These are phyloP conservation scores for Coniophora puteana DNA, from an alignment of 1,284 basidiomycete genomes.

Conservation along the genomic window DNA sequence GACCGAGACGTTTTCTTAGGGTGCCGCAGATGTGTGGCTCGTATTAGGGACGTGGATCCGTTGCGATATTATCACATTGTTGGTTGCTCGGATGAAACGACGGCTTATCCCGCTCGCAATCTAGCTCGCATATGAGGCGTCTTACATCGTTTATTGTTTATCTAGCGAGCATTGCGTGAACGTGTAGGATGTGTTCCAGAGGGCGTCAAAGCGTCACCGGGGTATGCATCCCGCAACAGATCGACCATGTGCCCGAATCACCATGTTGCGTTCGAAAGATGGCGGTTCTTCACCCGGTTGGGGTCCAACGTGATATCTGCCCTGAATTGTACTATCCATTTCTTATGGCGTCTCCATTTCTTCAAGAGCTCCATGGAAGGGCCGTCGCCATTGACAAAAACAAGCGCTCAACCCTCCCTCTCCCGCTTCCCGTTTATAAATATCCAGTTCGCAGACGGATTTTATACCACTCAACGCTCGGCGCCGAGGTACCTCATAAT, in stretches of 20 bases:
- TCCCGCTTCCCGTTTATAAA: slow-evolving; percentile 27
- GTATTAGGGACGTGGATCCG: not conserved
- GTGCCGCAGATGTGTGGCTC: not conserved
- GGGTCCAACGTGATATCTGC: slow-evolving; percentile 14
- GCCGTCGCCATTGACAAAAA: slow-evolving; percentile 23
- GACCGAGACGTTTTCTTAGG: slow-evolving; percentile 2
- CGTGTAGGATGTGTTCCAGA: slow-evolving; percentile 16
- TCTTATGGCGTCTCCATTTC: slow-evolving; percentile 2
- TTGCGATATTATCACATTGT: slow-evolving; percentile 17
- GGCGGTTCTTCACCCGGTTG: slow-evolving; percentile 21
- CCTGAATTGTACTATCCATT: slow-evolving; percentile 2
- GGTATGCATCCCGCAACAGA: slow-evolving; percentile 19
- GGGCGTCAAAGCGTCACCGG: slow-evolving; percentile 9
- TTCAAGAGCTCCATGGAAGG: slow-evolving; percentile 19
- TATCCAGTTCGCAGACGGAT: slow-evolving; percentile 26
- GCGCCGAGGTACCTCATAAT: too few species aligned
- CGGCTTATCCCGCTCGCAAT: too few species aligned
- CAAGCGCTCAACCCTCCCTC: slow-evolving; percentile 23
- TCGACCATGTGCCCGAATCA: slow-evolving; percentile 17
- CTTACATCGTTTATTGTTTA: slow-evolving; percentile 4
- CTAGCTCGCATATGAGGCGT: too few species aligned
- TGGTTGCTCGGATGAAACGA: too few species aligned
- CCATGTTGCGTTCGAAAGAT: slow-evolving; percentile 15
- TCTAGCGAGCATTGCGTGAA: slow-evolving; percentile 16
- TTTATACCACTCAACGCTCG: too few species aligned